Base-by-base conservation (phyloP, 805 yeast genomes). In the Metschnikowia corniflorae region DNA sequence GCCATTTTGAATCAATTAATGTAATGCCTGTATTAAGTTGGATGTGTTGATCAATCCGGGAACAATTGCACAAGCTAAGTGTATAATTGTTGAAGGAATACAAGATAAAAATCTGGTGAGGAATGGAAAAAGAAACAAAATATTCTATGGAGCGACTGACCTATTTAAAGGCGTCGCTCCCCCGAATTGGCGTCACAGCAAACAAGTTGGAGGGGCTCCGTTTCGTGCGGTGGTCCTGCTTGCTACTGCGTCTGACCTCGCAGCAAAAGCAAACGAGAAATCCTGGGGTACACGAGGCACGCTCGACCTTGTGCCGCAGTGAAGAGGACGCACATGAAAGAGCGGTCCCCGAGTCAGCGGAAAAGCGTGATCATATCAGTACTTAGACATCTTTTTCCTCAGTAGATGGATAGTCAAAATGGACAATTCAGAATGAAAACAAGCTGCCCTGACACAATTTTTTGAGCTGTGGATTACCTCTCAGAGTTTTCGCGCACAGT, bases 1-100 rank as follows among this genome's bases (percentile, higher is more conserved):
- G 50, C 28, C 51, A 47, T 49, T 15, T 6, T 43, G 24, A 27
- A 9, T 30, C 6, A 15, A 19, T 22, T 7, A 5, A 16, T 12
- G 5, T 5, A 20, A n/a, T 28, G 17, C 14, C n/a, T n/a, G n/a
- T n/a, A n/a, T n/a, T n/a, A n/a, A n/a, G 15, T 7, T 15, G 15
- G 20, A 29, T 16, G 22, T 19, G 18, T 32, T 15, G 14, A 18
- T 22, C n/a, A n/a, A 24, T 24, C 24, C 7, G 7, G 13, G 17
- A 31, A 30, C 39, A 36, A 36, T 36, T 30, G 31, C 39, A 26
- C 35, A 10, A 8, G 21, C 7, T 5, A n/a, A n/a, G 29, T 14
- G 23, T 18, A 17, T 10, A 3, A 5, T 21, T 5, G 12, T 4
- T 10, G 24, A n/a, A 21, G 23, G 24, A 21, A n/a, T 10, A 21